Conservation (phyloP, 2,329 filamentous ascomycete genomes). For the Neurospora sp. region DNA sequence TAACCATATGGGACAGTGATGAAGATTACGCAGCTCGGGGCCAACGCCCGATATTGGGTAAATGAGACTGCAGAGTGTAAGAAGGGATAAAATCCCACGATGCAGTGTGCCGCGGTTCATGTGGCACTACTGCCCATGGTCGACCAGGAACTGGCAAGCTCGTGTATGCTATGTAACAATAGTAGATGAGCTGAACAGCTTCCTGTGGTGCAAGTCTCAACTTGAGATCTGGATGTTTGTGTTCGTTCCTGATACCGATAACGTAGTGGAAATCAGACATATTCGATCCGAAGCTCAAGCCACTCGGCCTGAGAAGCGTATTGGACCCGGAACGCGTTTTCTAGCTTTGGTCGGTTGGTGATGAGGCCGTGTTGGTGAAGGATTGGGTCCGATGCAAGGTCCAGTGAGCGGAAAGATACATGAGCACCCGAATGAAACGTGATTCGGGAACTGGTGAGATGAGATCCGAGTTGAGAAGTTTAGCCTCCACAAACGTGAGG, state of each 20-base stretch:
- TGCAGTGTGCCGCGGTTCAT: constrained; percentile 4
- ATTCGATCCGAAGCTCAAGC: background rate
- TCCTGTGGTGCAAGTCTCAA: background rate
- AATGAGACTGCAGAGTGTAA: constrained; percentile 15
- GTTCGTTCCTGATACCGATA: background rate
- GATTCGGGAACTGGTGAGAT: background rate
- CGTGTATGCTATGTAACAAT: background rate
- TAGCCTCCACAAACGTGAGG: background rate
- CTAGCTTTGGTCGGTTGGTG: background rate
- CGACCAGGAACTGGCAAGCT: background rate
- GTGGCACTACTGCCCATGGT: background rate
- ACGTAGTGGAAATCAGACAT: background rate
- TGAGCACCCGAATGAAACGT: background rate
- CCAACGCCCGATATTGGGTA: constrained; percentile 8
- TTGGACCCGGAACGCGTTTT: background rate
- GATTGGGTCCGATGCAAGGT: background rate
- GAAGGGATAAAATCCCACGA: constrained; percentile 15
- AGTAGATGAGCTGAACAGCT: background rate
- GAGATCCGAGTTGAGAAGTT: background rate
- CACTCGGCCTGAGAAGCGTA: background rate
- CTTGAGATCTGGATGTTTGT: background rate
- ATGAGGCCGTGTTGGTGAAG: background rate
- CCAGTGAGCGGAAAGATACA: background rate
- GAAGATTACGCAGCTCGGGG: constrained; percentile 15
- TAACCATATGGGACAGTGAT: constrained; percentile 11